phyloP scores from a whole-genome alignment of 768 basidiomycete species.

The Boletus pseudo-olivaceus region DNA sequence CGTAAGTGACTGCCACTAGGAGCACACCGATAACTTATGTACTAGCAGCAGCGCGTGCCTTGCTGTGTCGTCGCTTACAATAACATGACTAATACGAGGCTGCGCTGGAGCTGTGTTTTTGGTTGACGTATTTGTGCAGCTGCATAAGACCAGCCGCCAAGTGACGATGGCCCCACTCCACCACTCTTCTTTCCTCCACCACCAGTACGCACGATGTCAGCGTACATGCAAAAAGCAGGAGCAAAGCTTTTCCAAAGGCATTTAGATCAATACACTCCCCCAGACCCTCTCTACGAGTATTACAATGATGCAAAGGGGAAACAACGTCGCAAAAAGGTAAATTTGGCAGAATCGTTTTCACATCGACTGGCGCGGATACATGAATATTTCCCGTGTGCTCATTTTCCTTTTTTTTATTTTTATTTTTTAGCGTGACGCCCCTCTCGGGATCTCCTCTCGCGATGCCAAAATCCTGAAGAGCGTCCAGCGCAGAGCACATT shows the following conservation, averaged over 20 bases:
- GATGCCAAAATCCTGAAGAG: conserved; percentile 73
- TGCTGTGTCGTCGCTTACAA: too few species aligned
- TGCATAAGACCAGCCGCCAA: neutral
- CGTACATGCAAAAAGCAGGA: conserved; percentile 44
- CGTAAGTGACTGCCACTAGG: neutral
- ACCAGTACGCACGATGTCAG: conserved; percentile 14
- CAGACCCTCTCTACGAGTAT: conserved; percentile 67
- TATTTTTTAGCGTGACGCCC: conserved; percentile 56
- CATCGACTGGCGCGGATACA: neutral
- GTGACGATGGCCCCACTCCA: neutral
- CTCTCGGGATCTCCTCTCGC: conserved; percentile 71
- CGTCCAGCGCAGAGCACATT: conserved; percentile 74
- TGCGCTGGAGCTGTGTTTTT: neutral
- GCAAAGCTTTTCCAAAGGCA: conserved; percentile 61
- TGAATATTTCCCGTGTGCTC: neutral
- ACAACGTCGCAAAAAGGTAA: conserved; percentile 36
- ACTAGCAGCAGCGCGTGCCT: too few species aligned
- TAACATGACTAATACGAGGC: neutral
- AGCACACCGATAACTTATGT: neutral
- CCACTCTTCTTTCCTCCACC: neutral
- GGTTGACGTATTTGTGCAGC: conserved; percentile 12
- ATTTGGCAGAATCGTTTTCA: neutral
- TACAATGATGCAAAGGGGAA: conserved; percentile 29
- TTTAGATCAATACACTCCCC: conserved; percentile 61
- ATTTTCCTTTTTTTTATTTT: conserved; percentile 5